Evolutionary conservation across 2,329 filamentous ascomycete species (phyloP).

Genomic region (Calonectria montana): DNA sequence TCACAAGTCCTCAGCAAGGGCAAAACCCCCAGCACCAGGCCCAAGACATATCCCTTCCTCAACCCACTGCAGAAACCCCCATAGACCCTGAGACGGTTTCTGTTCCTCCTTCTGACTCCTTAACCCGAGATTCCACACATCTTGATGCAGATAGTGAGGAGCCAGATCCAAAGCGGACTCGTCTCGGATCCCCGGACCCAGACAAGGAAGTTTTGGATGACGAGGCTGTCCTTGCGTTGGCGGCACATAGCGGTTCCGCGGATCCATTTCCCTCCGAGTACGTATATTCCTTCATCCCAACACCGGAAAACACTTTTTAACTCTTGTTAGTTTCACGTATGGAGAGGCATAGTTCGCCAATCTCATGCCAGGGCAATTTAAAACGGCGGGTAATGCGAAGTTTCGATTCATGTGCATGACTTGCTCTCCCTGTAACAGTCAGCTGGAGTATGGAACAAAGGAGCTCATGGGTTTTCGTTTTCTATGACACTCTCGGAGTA

Average conservation of each 20-base stretch:
- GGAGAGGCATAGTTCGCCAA: constrained; percentile 50
- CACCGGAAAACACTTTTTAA: constrained; percentile 14
- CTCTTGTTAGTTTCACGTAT: constrained; percentile 51
- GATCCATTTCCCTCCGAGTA: constrained; percentile 58
- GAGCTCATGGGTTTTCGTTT: background rate
- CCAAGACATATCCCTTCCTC: constrained; percentile 14
- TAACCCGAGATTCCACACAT: constrained; percentile 21
- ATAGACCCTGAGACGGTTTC: constrained; percentile 18
- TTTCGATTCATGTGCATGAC: background rate
- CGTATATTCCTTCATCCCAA: constrained; percentile 32
- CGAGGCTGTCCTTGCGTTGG: constrained; percentile 61
- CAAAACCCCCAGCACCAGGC: constrained; percentile 27
- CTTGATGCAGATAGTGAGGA: constrained; percentile 45
- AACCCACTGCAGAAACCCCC: background rate
- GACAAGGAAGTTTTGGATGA: constrained; percentile 54
- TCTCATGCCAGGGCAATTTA: background rate
- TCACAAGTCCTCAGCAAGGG: constrained; percentile 27
- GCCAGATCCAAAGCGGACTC: constrained; percentile 54
- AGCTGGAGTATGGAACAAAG: constrained; percentile 3
- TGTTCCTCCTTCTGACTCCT: constrained; percentile 12
- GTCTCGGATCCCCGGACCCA: constrained; percentile 46
- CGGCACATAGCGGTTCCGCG: constrained; percentile 54
- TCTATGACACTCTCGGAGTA: background rate
- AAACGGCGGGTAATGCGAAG: background rate
- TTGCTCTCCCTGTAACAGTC: background rate